A percentile compares a stretch with the other conserved stretches of the same genome.
Conservation (phyloP, 805 yeast species). For the Candida ficus region DNA sequence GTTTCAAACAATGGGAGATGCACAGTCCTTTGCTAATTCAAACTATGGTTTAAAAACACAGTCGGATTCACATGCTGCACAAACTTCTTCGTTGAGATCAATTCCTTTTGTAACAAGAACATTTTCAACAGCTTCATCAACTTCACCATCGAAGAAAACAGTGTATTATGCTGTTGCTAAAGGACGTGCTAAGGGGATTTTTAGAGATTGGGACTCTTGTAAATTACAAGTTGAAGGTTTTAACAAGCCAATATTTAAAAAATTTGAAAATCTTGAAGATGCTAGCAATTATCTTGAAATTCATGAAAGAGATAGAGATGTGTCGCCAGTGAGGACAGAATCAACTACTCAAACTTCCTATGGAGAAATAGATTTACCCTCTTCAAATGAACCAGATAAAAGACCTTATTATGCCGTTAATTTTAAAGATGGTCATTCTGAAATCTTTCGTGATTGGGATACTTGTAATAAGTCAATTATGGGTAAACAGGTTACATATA, state of each 20-base stretch:
- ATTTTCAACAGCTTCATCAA: no score
- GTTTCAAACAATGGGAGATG: no score
- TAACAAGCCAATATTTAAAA: background rate
- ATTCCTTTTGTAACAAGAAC: no score
- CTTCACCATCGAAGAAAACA: no score
- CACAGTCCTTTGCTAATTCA: no score
- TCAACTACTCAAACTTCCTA: no score
- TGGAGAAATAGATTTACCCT: no score
- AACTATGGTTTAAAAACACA: no score
- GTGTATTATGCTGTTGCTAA: background rate
- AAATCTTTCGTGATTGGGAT: conserved; percentile 28
- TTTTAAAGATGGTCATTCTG: conserved; percentile 23
- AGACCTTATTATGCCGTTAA: conserved; percentile 29
- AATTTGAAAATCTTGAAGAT: background rate
- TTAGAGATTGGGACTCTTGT: background rate
- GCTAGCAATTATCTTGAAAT: background rate
- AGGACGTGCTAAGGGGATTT: background rate
- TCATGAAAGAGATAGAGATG: background rate
- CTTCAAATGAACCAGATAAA: background rate
- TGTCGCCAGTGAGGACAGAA: background rate
- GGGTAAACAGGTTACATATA: conserved; percentile 33
- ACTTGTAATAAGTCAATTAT: conserved; percentile 28
- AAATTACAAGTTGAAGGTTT: background rate
- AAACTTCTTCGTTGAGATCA: no score
- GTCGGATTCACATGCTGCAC: no score